phyloP scores from a whole-genome alignment of 1,139 yeast species.

The Saccharomycopsis hybrid region DNA sequence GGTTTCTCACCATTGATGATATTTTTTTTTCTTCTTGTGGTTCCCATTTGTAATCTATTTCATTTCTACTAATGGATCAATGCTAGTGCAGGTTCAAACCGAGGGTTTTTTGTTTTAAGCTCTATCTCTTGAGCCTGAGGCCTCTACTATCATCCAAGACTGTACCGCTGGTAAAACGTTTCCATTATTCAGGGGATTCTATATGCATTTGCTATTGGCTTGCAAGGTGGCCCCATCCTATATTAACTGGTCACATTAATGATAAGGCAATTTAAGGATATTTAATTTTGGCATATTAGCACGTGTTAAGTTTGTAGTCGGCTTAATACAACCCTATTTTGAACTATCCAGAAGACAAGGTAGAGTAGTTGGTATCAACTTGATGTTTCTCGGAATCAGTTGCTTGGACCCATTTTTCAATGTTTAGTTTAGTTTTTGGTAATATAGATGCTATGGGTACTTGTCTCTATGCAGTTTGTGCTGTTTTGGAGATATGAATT shows the following conservation, averaged over 20 bases:
- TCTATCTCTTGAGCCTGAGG: constrained; percentile 64
- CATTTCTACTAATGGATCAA: constrained; percentile 60
- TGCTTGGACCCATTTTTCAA: constrained; percentile 76
- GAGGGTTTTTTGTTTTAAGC: constrained; percentile 70
- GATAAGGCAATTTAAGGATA: constrained; percentile 55
- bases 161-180: constrained; percentile 36
- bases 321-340: constrained; percentile 82
- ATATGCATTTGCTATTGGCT: constrained; percentile 40
- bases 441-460: constrained; percentile 71
- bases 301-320: constrained; percentile 65
- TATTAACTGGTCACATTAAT: constrained; percentile 33
- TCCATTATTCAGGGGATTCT: constrained; percentile 28
- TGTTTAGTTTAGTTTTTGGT: constrained; percentile 59
- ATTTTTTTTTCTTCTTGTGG: constrained; percentile 51
- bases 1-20: constrained; percentile 84
- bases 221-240: constrained; percentile 64
- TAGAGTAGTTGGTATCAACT: constrained; percentile 81
- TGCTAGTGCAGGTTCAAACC: constrained; percentile 82
- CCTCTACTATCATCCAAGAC: constrained; percentile 73
- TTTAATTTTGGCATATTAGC: constrained; percentile 75
- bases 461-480: constrained; percentile 63
- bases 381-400: constrained; percentile 67
- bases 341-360: constrained; percentile 78
- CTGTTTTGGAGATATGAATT: constrained; percentile 72
- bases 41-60: constrained; percentile 81